These are phyloP conservation scores for Pythium oligandrum DNA, from an alignment of 352 stramenopile species.

Conservation along the genomic window DNA sequence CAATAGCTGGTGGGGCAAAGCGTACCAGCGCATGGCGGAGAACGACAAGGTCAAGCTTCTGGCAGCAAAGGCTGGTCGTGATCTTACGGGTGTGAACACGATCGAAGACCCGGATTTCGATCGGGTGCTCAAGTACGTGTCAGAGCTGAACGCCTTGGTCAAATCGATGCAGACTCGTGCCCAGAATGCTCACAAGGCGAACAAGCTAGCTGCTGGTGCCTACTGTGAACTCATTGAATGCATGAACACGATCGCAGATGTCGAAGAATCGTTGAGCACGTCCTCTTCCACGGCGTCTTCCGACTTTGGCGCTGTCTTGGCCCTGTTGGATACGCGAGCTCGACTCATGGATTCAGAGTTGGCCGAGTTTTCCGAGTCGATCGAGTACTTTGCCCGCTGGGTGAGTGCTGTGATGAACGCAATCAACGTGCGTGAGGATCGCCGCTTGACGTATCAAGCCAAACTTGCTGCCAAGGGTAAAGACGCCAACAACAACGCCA, in stretches of 20 bases:
- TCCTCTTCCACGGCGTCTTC: constrained; percentile 31
- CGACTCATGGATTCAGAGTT: constrained; percentile 70
- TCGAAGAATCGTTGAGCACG: constrained; percentile 48
- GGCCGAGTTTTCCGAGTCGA: constrained; percentile 48
- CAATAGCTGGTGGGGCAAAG: constrained; percentile 81
- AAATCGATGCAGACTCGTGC: constrained; percentile 61
- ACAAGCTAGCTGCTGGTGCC: constrained; percentile 61
- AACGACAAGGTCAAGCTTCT: constrained; percentile 70
- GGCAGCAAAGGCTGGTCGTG: constrained; percentile 39
- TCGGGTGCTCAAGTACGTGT: constrained; percentile 57
- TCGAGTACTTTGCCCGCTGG: constrained; percentile 76
- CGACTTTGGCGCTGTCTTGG: constrained; percentile 59
- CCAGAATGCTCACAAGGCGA: constrained; percentile 54
- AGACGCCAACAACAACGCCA: constrained; percentile 22
- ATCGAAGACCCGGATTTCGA: constrained; percentile 74
- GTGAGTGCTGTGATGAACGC: constrained; percentile 65
- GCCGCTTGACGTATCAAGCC: constrained; percentile 71
- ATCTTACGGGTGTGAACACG: constrained; percentile 32
- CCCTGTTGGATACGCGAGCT: constrained; percentile 68
- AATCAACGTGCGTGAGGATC: constrained; percentile 73
- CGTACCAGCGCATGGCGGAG: constrained; percentile 76
- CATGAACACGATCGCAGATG: constrained; percentile 58
- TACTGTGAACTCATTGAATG: constrained; percentile 84
- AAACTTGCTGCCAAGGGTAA: constrained; percentile 46
- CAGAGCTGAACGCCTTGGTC: constrained; percentile 54